Percentiles rank a stretch among this genome's conserved stretches.
Conservation (phyloP, 1,139 yeast genomes). For the Petasospora fabianii region DNA sequence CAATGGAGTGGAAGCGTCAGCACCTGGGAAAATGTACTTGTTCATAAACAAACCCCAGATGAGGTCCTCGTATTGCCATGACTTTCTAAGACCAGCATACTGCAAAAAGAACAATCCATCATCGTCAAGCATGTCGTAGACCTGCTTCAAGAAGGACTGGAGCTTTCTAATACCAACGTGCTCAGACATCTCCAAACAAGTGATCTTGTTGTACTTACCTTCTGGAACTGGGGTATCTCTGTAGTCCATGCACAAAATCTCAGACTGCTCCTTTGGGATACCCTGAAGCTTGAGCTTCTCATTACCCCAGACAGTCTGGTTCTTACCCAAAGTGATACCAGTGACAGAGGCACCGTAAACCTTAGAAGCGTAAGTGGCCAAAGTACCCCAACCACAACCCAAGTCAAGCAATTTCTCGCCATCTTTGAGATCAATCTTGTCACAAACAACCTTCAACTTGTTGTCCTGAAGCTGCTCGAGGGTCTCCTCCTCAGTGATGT, state of each 20-base stretch:
- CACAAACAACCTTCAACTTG: constrained; percentile 83
- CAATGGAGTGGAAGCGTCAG: constrained; percentile 93
- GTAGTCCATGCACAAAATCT: constrained; percentile 80
- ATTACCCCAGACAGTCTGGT: constrained; percentile 91
- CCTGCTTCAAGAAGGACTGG: constrained; percentile 70
- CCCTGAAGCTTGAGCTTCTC: constrained; percentile 65
- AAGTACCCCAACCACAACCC: constrained; percentile 97
- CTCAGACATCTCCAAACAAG: constrained; percentile 94
- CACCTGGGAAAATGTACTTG: constrained; percentile 96
- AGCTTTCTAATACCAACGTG: constrained; percentile 93
- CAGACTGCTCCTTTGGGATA: constrained; percentile 62
- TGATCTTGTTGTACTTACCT: constrained; percentile 80
- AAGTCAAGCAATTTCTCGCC: constrained; percentile 79
- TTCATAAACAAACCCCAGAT: constrained; percentile 96
- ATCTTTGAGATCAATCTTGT: constrained; percentile 68
- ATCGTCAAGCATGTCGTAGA: constrained; percentile 82
- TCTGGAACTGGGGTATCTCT: constrained; percentile 82
- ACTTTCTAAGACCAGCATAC: constrained; percentile 87
- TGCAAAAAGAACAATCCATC: constrained; percentile 87
- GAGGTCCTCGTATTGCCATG: constrained; percentile 93
- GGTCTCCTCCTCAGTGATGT: constrained; percentile 67
- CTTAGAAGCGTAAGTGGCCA: constrained; percentile 79
- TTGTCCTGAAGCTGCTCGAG: constrained; percentile 89
- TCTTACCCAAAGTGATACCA: constrained; percentile 84
- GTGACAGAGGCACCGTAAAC: constrained; percentile 85